Percentiles rank a stretch among this genome's conserved stretches.
phyloP scores from a whole-genome alignment of 371 early-diverging fungal genomes.

The Saksenaea oblongispora region DNA sequence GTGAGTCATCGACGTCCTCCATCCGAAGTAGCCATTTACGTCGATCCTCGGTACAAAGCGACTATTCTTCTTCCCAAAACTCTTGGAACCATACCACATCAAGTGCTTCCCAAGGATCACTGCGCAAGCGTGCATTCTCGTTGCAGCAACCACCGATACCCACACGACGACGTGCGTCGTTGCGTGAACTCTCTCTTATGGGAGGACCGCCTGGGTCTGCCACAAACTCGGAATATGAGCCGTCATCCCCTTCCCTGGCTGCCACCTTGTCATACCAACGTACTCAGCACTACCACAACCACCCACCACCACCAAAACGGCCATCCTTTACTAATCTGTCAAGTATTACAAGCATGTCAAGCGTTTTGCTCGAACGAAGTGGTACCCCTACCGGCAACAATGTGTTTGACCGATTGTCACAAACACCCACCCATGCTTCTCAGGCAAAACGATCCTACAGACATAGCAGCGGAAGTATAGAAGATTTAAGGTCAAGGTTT shows the following conservation, averaged over 20 bases:
- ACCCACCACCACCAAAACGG: slow-evolving; percentile 8
- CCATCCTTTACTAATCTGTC: neutral
- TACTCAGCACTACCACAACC: slow-evolving; percentile 11
- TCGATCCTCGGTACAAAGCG: slow-evolving; percentile 44
- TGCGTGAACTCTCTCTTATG: slow-evolving; percentile 24
- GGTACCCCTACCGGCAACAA: slow-evolving; percentile 26
- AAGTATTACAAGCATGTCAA: slow-evolving; percentile 19
- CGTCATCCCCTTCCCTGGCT: slow-evolving; percentile 5
- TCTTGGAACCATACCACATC: slow-evolving; percentile 12
- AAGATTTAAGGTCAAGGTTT: slow-evolving; percentile 42
- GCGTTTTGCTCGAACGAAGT: slow-evolving; percentile 28
- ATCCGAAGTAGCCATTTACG: slow-evolving; percentile 45
- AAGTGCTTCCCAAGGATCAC: slow-evolving; percentile 4
- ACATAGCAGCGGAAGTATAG: slow-evolving; percentile 48
- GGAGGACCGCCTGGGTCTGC: slow-evolving; percentile 9
- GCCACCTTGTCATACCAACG: slow-evolving; percentile 22
- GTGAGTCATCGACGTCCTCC: slow-evolving; percentile 46
- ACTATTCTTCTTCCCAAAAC: slow-evolving; percentile 30
- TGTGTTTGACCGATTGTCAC: slow-evolving; percentile 51
- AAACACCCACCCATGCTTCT: slow-evolving; percentile 50
- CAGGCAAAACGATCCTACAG: slow-evolving; percentile 46
- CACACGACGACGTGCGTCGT: slow-evolving; percentile 20
- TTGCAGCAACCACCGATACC: slow-evolving; percentile 26
- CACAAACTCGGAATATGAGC: neutral
- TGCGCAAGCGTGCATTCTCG: slow-evolving; percentile 28